Evolutionary conservation across 306 rosid species (phyloP).

Genomic region (Echinosophora koreensis): DNA sequence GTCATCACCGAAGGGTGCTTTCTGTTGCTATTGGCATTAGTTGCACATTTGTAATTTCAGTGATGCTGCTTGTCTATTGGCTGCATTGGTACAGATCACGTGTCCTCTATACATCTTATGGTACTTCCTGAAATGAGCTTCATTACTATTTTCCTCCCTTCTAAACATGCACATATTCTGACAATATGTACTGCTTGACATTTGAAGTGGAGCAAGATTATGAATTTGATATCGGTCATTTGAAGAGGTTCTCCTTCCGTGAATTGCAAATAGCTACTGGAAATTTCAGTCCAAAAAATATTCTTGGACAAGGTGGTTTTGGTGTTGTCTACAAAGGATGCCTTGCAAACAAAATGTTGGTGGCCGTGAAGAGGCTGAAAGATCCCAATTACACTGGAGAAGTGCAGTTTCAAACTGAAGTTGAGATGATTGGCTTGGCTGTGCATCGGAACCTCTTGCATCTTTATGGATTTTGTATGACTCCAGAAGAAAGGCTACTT

Average conservation of each 20-base stretch:
- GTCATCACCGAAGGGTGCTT: conserved; percentile 67
- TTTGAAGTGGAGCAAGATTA: conserved; percentile 91
- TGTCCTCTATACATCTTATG: conserved; percentile 74
- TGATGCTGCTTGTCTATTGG: conserved; percentile 74
- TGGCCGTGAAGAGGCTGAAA: conserved; percentile 95
- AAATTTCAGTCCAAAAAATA: conserved; percentile 79
- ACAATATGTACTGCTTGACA: conserved; percentile 32
- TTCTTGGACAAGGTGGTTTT: conserved; percentile 94
- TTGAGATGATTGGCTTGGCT: conserved; percentile 97
- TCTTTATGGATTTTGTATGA: conserved; percentile 91
- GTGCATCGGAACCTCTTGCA: conserved; percentile 91
- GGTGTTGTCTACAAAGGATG: conserved; percentile 95
- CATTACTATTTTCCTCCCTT: conserved; percentile 17
- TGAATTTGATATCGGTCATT: conserved; percentile 85
- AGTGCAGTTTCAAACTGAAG: conserved; percentile 98
- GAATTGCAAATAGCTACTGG: conserved; percentile 89
- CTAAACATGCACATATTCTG: conserved; percentile 35
- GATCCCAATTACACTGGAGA: conserved; percentile 97
- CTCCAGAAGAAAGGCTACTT: conserved; percentile 86
- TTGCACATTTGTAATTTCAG: conserved; percentile 76
- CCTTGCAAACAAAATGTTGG: conserved; percentile 80
- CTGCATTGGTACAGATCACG: conserved; percentile 84
- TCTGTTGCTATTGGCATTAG: conserved; percentile 77
- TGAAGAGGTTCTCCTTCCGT: conserved; percentile 87
- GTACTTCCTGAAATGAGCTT: conserved; percentile 63